Base-by-base conservation (phyloP, 2,329 filamentous ascomycete genomes). In the Coniosporium tulheliwenetii region DNA sequence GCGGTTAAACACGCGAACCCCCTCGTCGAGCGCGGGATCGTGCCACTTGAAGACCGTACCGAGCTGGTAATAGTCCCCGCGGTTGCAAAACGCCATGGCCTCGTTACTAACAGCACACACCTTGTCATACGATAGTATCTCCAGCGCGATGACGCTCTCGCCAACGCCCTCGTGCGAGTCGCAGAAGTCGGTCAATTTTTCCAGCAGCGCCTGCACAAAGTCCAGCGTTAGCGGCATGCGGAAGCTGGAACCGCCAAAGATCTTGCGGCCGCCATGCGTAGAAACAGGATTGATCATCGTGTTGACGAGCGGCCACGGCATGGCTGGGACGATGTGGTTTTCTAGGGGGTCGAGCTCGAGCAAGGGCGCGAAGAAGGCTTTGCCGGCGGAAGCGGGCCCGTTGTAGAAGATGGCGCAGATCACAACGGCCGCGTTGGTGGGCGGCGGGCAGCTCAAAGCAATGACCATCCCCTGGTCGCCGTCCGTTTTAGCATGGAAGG, bases 241-340 rank as follows among this genome's bases (percentile, higher is more conserved):
- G 44, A 59, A 59, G 2, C 54, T 55, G 0, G 53, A 55, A 12
- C 58, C 59, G 40, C 56, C 57, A 42, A 62, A 60, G 10, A 50
- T 51, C 44, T 59, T 60, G 30, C 61, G 51, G 5, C 58, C 60
- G 1, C 62, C 64, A 38, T 53, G 56, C 12, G 44, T 46, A 1
- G 48, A 44, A 2, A 42, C 41, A 5, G 47, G 42, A 37, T 60
- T 60, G 3, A 62, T 44, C 5, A 59, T 33, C 1, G 42, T 41
- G 39, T 64, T 63, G 5, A 61, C 44, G 7, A 50, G 46, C 13
- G 44, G 43, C 41, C 61, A 63, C 1, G 59, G 55, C 15, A 60
- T 51, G 42, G 47, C 46, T 26, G 19, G 19, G 5, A 39, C 29
- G 1, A 47, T 48, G 36, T 50, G 51, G 30, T 56, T 44, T 1